Percentiles rank a stretch among this genome's conserved stretches.
Conservation (phyloP, 306 rosid genomes). For the Trifolium dubium region DNA sequence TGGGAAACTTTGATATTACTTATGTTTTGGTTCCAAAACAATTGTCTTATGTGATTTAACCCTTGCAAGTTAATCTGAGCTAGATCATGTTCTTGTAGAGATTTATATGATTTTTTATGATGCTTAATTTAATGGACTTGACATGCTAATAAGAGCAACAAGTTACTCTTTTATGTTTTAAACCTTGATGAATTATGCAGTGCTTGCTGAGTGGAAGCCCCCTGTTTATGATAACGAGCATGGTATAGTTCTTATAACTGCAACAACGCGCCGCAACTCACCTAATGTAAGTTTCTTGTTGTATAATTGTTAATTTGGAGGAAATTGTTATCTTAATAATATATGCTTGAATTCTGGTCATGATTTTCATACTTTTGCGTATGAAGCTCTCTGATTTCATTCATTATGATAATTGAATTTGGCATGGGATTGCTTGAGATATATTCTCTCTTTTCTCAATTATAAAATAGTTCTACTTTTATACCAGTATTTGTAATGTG, state of each 20-base stretch:
- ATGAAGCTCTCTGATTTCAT: neutral
- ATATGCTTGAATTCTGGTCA: neutral
- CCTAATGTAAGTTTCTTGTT: conserved; percentile 38
- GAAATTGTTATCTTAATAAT: neutral
- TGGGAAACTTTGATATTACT: neutral
- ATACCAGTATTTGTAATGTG: no score
- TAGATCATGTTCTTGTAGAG: neutral
- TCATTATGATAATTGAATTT: conserved; percentile 6
- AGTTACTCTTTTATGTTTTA: conserved; percentile 1
- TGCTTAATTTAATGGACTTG: neutral
- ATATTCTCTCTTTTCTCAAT: neutral
- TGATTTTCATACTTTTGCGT: neutral
- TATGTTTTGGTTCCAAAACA: conserved; percentile 14
- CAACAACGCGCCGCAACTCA: conserved; percentile 36
- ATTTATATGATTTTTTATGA: neutral
- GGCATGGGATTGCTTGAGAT: conserved; percentile 7
- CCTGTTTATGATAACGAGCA: conserved; percentile 37
- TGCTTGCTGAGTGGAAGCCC: conserved; percentile 43
- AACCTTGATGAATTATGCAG: conserved; percentile 39
- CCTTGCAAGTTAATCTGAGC: neutral
- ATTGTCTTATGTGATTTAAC: conserved; percentile 1
- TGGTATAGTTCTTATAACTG: conserved; percentile 37
- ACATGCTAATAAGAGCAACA: conserved; percentile 10
- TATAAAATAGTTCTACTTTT: neutral
- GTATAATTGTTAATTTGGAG: neutral